A percentile compares a stretch with the other conserved stretches of the same genome.
phyloP scores from a whole-genome alignment of 2,329 filamentous ascomycete species.

The Paecilomyces fulvus region DNA sequence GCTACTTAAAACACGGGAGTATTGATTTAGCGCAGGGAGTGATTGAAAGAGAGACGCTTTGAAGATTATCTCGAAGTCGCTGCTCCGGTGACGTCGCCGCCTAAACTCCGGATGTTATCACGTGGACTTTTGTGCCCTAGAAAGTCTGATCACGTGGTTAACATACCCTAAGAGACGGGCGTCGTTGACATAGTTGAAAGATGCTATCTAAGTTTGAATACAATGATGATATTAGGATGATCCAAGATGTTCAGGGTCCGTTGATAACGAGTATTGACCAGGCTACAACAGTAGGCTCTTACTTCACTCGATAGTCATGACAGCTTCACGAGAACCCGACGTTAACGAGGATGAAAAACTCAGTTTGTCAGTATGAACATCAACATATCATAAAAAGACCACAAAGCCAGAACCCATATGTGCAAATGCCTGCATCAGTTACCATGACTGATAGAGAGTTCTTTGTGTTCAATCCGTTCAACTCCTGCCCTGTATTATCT shows the following conservation, averaged over 20 bases:
- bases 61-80: neutral
- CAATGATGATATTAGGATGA: too few species aligned
- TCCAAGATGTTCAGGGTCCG: too few species aligned
- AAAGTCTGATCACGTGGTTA: neutral
- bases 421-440: neutral
- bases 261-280: too few species aligned
- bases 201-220: too few species aligned
- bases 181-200: too few species aligned
- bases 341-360: neutral
- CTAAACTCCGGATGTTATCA: slow-evolving; percentile 9
- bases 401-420: neutral
- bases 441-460: neutral
- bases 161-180: too few species aligned
- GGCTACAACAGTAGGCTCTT: too few species aligned
- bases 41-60: neutral
- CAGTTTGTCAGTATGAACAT: neutral
- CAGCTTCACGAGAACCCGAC: too few species aligned
- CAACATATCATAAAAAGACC: neutral
- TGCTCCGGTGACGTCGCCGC: slow-evolving; percentile 15
- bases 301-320: too few species aligned
- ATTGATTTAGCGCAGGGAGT: neutral
- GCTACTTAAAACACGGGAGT: neutral
- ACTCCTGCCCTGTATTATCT: neutral
- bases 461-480: neutral
- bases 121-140: slow-evolving; percentile 5